A percentile compares a stretch with the other conserved stretches of the same genome.
Conservation (phyloP, 139 green algal genomes). For the Choricystis sp. region DNA sequence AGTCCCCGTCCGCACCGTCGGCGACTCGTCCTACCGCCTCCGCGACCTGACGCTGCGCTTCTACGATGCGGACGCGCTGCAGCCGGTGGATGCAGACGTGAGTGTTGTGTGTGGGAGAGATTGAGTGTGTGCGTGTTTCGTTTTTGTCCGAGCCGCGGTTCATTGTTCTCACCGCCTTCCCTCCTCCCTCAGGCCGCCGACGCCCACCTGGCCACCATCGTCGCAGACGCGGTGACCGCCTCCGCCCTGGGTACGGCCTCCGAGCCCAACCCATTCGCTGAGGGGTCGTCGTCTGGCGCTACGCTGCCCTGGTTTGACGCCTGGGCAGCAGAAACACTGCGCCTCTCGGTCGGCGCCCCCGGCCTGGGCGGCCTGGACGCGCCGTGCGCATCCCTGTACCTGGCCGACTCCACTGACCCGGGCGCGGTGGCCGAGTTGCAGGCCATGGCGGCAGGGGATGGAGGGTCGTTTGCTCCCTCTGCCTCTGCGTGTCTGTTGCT, state of each 20-base stretch:
- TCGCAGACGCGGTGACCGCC: too few species aligned
- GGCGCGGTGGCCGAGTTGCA: background rate
- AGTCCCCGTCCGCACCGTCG: background rate
- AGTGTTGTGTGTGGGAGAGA: too few species aligned
- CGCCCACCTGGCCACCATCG: too few species aligned
- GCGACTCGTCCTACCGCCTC: background rate
- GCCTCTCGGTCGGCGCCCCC: background rate
- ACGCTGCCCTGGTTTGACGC: background rate
- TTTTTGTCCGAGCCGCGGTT: too few species aligned
- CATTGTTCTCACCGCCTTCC: too few species aligned
- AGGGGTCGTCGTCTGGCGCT: too few species aligned
- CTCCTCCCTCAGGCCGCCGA: too few species aligned
- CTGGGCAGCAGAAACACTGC: background rate
- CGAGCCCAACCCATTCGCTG: too few species aligned
- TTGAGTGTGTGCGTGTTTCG: too few species aligned
- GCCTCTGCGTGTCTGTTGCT: background rate
- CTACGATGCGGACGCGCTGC: background rate
- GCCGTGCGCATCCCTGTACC: background rate
- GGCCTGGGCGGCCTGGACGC: background rate
- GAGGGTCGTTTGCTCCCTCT: too few species aligned
- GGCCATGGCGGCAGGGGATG: background rate
- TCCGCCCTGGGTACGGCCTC: too few species aligned
- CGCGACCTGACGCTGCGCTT: background rate
- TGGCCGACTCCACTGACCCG: background rate
- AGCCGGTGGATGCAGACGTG: background rate